Base-by-base conservation (phyloP, 768 basidiomycete species). In the Pulveroboletus ravenelii region DNA sequence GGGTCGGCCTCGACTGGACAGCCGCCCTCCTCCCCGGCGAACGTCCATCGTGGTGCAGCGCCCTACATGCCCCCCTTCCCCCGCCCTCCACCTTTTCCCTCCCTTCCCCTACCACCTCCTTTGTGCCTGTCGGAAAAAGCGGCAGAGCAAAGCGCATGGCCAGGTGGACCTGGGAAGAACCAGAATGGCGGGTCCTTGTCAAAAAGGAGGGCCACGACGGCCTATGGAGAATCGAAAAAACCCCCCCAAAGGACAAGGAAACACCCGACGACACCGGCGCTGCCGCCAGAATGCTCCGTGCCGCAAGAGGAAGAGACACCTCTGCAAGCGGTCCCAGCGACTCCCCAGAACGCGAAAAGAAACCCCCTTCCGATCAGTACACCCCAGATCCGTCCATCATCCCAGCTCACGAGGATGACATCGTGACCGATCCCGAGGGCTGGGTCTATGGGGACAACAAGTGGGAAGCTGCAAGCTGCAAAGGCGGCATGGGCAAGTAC, bases 1-100 rank as follows among this genome's bases (percentile, higher is more conserved):
- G 93, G 93, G 82, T 97, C 81, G 93, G 89, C 12, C 79, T 97
- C 39, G 93, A 96, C 69, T 97, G 90, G 90, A 95, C 93, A 2
- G 87, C 89, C 3, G 92, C 93, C 1, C 78, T 97, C 8, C 79
- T 96, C 14, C 93, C 93, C 0, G 80, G 80, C 15, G 93, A 97
- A 62, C 84, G 93, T 5, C 91, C 93, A 0, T 88, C 89, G 1
- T 97, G 93, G 93, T 91, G 72, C 73, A 69, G 78, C 77, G 18
- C 71, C 70, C 27, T 66, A 70, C 48, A 81, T 78, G 57, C 73
- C 74, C 58, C 88, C 42, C 74, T 90, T 39, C 75, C 84, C 10
- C 83, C 89, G 3, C 85, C 92, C 4, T 76, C 81, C 58, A 75
- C 80, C 6, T 84, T 93, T 64, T 62, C 78, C 39, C 75, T 89